Evolutionary conservation across 108 stramenopile species (phyloP).

Genomic region (Cyclotella choctawhatcheeana): DNA sequence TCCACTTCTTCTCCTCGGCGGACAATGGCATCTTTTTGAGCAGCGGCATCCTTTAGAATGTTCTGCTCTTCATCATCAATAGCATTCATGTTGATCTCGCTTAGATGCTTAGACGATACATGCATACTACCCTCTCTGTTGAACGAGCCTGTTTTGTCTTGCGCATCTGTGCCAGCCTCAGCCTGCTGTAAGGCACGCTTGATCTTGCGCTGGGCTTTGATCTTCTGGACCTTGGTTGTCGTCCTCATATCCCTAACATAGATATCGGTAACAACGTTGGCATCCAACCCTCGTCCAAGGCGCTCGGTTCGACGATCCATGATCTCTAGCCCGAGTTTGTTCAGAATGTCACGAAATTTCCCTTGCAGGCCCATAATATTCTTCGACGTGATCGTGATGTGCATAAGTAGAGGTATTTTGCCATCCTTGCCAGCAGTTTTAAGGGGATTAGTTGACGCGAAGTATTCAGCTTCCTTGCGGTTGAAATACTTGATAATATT

Average conservation of each 20-base stretch:
- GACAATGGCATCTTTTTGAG: slow-evolving; percentile 17
- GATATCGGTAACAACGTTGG: slow-evolving; percentile 21
- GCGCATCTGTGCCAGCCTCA: no score
- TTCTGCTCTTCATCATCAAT: slow-evolving; percentile 1
- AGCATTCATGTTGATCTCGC: background rate
- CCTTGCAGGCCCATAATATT: slow-evolving; percentile 50
- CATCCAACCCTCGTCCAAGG: slow-evolving; percentile 12
- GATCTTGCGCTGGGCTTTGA: slow-evolving; percentile 14
- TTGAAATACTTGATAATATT: slow-evolving; percentile 55
- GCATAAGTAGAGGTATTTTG: slow-evolving; percentile 33
- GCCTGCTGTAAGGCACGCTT: background rate
- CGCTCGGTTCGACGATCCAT: slow-evolving; percentile 43
- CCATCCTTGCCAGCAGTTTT: slow-evolving; percentile 33
- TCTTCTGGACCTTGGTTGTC: slow-evolving; percentile 8
- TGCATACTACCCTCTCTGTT: background rate
- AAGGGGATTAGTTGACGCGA: slow-evolving; percentile 31
- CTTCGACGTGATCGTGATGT: slow-evolving; percentile 38
- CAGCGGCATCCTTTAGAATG: background rate
- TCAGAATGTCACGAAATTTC: slow-evolving; percentile 28
- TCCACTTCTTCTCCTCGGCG: slow-evolving; percentile 7
- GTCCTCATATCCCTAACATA: slow-evolving; percentile 10
- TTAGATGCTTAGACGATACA: background rate
- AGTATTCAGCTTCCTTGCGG: slow-evolving; percentile 24
- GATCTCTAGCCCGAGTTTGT: slow-evolving; percentile 41
- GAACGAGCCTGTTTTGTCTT: no score